Base-by-base conservation (phyloP, 225 moss, liverwort and hornwort genomes). In the Bryoerythrophyllum caledonicum region DNA sequence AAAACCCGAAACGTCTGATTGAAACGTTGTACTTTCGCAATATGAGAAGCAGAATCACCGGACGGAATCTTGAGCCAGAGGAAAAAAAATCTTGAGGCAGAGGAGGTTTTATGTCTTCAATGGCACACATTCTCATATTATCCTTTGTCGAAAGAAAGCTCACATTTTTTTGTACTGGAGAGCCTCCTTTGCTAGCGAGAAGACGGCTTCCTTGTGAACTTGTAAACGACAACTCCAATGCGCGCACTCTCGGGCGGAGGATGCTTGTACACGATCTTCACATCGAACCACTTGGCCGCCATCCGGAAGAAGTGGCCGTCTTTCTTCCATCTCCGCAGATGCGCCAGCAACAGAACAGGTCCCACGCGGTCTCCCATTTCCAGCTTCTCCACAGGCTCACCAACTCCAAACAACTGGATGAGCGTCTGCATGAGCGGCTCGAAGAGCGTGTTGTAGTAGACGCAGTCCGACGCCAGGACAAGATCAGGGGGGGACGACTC, bases 311-410 rank as follows among this genome's bases (percentile, higher is more conserved):
- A 96, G 1, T 84, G 86, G 2, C 76, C 60, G 57, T 94, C 94
- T 71, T 91, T 96, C 85, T 94, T 94, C 96, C 96, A 96, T 60
- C 96, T 79, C 68, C 90, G 79, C 82, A 94, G 16, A 74, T 96
- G 94, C 60, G 89, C 92, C 74, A 96, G 63, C 55, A 89, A 71
- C 37, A 87, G 79, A 43, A 82, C 80, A 0, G 83, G 78, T 10
- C 16, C 76, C n/a, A n/a, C n/a, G n/a, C n/a, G n/a, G n/a, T n/a
- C n/a, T n/a, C n/a, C n/a, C 0, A 5, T 70, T 11, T 57, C 78
- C 49, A 32, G 32, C 32, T 57, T 62, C 69, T 43, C 71, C 8
- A 1, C 37, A n/a, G n/a, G n/a, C 60, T 27, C 68, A 9, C 63
- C 66, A 11, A 73, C 24, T 3, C 76, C 81, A 38, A 80, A 80